Evolutionary conservation across 768 basidiomycete species (phyloP), one percentile per base, ranked within the genome.

Genomic region (Macrolepiota dolichaula): DNA sequence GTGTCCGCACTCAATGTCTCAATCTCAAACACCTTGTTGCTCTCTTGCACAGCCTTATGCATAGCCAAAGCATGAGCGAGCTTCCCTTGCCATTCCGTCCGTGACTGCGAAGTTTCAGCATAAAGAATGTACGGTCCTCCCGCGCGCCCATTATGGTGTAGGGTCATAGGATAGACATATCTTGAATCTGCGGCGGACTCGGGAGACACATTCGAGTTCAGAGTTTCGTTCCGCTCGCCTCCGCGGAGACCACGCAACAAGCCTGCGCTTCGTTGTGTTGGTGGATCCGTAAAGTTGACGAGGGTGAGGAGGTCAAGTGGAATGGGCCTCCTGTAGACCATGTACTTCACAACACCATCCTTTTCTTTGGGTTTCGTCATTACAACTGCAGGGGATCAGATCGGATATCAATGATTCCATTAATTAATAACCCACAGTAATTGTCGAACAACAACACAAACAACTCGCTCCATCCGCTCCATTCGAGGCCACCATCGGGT

Each of bases 361-460:
- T 83, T 87, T 36, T 63, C 65, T 36, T 64, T 66, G 38, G 62
- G 50, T 71, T 92, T 92, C 3, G 92, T 93, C 81, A 93, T 83
- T 29, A 95, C 91, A 69, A 96, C 94, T 94, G 66, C 42, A 29
- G 62, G 50, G 17, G 29, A 32, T 27, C 17, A 59, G 36, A 36
- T 24, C n/a, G 61, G 54, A 70, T 35, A 10, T 17, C 4, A 63
- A 53, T 55, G 29, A 36, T 2, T 38, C 40, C 35, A 61, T 25
- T 32, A 35, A n/a, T 15, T 12, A 27, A 10, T 37, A 13, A 73
- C 89, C 71, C 66, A 94, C 94, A 71, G 67, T 97, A 99, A 69
- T 98, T 94, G 70, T 99, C 97, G 70, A 99, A 97, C 3, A 99
- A 77, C 58, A 98, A 78, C 2, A 96, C 88, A 65, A 89, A 91